Evolutionary conservation across 192 early-diverging fungal species (phyloP).

Genomic region (Linnemannia hyalina): DNA sequence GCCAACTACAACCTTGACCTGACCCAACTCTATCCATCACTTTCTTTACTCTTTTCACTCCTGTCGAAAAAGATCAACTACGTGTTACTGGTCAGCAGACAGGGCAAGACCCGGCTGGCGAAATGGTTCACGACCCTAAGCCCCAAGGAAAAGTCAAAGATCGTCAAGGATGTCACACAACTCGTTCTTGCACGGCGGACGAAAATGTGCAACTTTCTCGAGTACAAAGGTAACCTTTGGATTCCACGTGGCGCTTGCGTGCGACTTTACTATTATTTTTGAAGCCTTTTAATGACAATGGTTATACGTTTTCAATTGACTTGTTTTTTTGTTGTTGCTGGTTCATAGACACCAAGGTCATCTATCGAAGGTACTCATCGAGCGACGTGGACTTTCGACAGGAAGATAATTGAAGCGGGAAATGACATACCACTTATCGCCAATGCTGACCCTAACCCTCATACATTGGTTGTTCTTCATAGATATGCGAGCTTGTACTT

Average conservation of each 20-base stretch:
- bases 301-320: neutral
- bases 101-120: slow-evolving; percentile 82
- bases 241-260: neutral
- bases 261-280: too few relatives aligned
- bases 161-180: slow-evolving; percentile 91
- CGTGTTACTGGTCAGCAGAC: slow-evolving; percentile 80
- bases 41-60: neutral
- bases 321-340: neutral
- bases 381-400: neutral
- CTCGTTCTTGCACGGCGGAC: slow-evolving; percentile 88
- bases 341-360: slow-evolving; percentile 65
- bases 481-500: slow-evolving; percentile 97
- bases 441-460: too few relatives aligned
- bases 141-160: slow-evolving; percentile 92
- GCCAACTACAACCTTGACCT: neutral
- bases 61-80: slow-evolving; percentile 69
- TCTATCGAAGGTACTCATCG: slow-evolving; percentile 65
- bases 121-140: slow-evolving; percentile 83
- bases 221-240: slow-evolving; percentile 79
- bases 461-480: neutral
- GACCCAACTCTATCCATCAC: neutral
- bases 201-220: slow-evolving; percentile 98
- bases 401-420: neutral
- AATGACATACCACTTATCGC: neutral
- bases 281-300: neutral